Evolutionary conservation across 2,329 filamentous ascomycete species (phyloP), one percentile per base, ranked within the genome.

Genomic region (Nigrospora sphaerica): DNA sequence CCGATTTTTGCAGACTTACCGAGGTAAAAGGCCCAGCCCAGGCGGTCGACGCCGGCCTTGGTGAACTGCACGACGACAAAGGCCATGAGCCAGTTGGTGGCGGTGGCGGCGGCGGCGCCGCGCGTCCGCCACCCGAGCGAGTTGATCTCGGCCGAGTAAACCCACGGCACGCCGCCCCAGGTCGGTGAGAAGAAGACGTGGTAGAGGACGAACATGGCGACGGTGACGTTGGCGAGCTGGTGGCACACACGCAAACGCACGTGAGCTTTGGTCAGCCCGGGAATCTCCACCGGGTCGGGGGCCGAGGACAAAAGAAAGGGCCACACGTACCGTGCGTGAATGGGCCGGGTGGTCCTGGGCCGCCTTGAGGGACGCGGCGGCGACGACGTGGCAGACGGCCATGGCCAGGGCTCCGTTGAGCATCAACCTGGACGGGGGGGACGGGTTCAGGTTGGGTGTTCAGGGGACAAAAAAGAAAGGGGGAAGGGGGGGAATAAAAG

Each of bases 1-100:
- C 17, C 13, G 35, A n/a, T n/a, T n/a, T n/a, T n/a, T n/a, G n/a
- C n/a, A 44, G 19, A 58, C 62, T 53, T 58, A 69, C 65, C 63
- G n/a, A 67, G 55, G 45, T 69, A 72, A 48, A 72, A 71, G 0
- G 58, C 59, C 68, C 69, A 73, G 6, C 56, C 52, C 1, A 73
- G 54, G 47, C 66, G 64, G 32, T 69, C 58, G 17, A 70, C 61
- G 1, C 66, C 69, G 3, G 63, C 57, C 45, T 70, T 69, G n/a
- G 69, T 73, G 50, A 70, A 69, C 50, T 72, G 68, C 1, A 64
- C 65, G 9, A 70, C 66, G 7, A 67, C 63, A 44, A 72, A 73
- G 9, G 66, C 66, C 33, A 60, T 59, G 10, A 71, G 54, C 70
- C 69, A 72, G 49, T 73, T 72, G 1, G 68, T 70, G 0, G 68